Evolutionary conservation across 305 asterid genomes (phyloP).

Genomic region (Fraxinus latifolia): DNA sequence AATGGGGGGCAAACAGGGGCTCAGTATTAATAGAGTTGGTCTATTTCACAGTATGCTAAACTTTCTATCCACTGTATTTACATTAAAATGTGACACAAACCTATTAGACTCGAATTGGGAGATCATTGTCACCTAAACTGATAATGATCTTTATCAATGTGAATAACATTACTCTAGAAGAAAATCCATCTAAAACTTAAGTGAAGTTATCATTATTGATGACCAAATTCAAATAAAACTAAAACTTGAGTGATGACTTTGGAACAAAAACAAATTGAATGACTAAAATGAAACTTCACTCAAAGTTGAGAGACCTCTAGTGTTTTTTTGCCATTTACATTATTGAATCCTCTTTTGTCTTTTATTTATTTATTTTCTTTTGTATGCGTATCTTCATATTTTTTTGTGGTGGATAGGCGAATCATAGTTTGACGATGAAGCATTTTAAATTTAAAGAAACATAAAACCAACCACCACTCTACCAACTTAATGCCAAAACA

Average conservation of each 20-base stretch:
- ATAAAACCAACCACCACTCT: conserved; percentile 33
- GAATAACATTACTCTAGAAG: neutral
- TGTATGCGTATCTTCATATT: neutral
- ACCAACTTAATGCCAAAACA: conserved; percentile 34
- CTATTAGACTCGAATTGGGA: neutral
- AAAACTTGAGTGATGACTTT: neutral
- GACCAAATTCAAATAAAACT: neutral
- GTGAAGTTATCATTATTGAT: neutral
- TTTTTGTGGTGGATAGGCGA: conserved; percentile 39
- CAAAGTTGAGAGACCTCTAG: neutral
- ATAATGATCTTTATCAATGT: neutral
- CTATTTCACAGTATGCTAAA: neutral
- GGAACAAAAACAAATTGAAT: neutral
- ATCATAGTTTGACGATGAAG: conserved; percentile 34
- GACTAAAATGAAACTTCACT: neutral
- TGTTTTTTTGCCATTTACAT: conserved; percentile 1
- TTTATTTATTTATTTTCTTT: conserved; percentile 2
- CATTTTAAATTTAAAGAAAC: conserved; percentile 19
- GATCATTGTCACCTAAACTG: neutral
- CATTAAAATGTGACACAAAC: neutral
- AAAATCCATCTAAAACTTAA: neutral
- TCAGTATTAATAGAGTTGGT: neutral
- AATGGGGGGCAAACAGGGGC: no score
- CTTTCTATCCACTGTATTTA: neutral
- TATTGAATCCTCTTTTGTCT: conserved; percentile 37